These are phyloP conservation scores for Chenopodium berlandieri DNA, from an alignment of 148 eudicot species.

Conservation along the genomic window DNA sequence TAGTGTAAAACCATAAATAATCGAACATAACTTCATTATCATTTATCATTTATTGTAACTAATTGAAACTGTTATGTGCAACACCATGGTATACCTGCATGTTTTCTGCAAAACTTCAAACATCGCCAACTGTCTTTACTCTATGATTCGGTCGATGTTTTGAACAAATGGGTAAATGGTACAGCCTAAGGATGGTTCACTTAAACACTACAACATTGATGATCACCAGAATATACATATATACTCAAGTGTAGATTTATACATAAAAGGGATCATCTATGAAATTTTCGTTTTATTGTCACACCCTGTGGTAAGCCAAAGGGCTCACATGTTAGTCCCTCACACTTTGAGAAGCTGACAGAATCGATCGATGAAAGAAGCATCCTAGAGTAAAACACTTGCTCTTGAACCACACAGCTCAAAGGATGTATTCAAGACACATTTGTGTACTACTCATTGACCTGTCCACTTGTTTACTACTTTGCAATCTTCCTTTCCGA, in stretches of 20 bases:
- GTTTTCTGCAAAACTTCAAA: too few relatives aligned
- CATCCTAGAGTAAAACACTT: conserved; percentile 13
- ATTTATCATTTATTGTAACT: too few relatives aligned
- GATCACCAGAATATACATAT: background rate
- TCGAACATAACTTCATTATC: too few relatives aligned
- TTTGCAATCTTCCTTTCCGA: conserved; percentile 61
- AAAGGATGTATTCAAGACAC: background rate
- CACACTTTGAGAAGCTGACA: background rate
- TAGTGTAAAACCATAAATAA: too few relatives aligned
- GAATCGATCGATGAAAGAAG: conserved; percentile 5
- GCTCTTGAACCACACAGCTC: background rate
- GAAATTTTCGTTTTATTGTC: background rate
- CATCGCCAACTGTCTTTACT: background rate
- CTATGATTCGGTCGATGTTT: background rate
- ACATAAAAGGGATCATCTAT: background rate
- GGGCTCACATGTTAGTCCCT: conserved; percentile 3
- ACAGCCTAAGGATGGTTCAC: background rate
- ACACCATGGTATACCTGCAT: too few relatives aligned
- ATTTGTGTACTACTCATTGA: background rate
- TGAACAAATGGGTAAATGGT: background rate
- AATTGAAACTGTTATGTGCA: too few relatives aligned
- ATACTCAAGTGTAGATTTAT: background rate
- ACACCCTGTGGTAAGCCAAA: conserved; percentile 2
- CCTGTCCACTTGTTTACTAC: conserved; percentile 7
- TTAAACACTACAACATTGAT: background rate